Evolutionary conservation across 805 yeast species (phyloP).

Genomic region (Zygosaccharomyces bisporus): DNA sequence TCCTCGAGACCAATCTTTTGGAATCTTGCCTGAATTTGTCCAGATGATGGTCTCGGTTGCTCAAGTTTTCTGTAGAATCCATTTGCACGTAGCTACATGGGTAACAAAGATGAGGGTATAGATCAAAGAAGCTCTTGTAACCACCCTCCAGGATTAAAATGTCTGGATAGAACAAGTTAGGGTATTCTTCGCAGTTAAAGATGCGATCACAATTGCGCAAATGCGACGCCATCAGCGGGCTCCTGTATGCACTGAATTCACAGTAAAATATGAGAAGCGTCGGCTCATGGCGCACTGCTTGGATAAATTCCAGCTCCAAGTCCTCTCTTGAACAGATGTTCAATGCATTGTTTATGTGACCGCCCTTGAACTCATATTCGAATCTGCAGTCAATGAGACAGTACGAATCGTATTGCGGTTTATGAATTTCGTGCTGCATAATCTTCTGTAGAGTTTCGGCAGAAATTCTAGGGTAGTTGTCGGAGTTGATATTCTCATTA

Average conservation of each 20-base stretch:
- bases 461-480: slow-evolving; percentile 47
- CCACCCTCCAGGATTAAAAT: slow-evolving; percentile 89
- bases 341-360: slow-evolving; percentile 81
- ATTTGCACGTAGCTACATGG: slow-evolving; percentile 84
- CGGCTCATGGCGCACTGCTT: slow-evolving; percentile 16
- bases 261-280: slow-evolving; percentile 82
- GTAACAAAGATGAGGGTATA: slow-evolving; percentile 53
- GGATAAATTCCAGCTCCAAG: slow-evolving; percentile 55
- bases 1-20: slow-evolving; percentile 35
- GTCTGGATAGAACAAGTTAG: slow-evolving; percentile 81
- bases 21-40: slow-evolving; percentile 47
- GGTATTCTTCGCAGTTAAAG: slow-evolving; percentile 69
- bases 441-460: slow-evolving; percentile 42
- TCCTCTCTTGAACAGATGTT: slow-evolving; percentile 70
- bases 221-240: slow-evolving; percentile 90
- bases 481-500: slow-evolving; percentile 39
- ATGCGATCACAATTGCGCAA: slow-evolving; percentile 79
- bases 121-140: slow-evolving; percentile 70
- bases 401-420: slow-evolving; percentile 50
- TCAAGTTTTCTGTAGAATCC: slow-evolving; percentile 45
- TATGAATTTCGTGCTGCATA: slow-evolving; percentile 35
- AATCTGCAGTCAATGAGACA: slow-evolving; percentile 84
- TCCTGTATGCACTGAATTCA: slow-evolving; percentile 87
- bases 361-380: slow-evolving; percentile 87
- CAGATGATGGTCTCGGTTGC: slow-evolving; percentile 49